Evolutionary conservation across 2,329 filamentous ascomycete species (phyloP).

Genomic region (Lachnellula arida): DNA sequence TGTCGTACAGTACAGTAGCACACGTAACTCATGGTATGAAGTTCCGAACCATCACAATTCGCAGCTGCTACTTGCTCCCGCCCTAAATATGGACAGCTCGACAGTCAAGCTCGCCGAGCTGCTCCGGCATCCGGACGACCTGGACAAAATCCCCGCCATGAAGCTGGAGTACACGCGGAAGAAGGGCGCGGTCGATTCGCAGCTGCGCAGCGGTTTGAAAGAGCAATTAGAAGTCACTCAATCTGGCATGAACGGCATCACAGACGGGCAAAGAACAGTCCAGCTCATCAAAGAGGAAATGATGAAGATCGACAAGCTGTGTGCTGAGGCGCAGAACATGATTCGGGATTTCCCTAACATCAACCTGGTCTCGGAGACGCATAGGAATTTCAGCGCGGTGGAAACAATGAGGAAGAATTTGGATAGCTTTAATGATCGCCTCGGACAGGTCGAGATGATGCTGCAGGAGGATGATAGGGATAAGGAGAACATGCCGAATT

Average conservation of each 20-base stretch:
- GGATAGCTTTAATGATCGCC: constrained; percentile 76
- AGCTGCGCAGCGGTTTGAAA: constrained; percentile 80
- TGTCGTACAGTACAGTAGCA: neutral
- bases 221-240: constrained; percentile 95
- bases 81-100: constrained; percentile 32
- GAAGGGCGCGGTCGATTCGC: constrained; percentile 84
- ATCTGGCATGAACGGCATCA: constrained; percentile 82
- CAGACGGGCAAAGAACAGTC: constrained; percentile 86
- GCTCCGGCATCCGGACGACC: constrained; percentile 90
- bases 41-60: constrained; percentile 2
- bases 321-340: constrained; percentile 95
- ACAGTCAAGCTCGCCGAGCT: constrained; percentile 76
- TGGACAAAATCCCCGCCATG: constrained; percentile 88
- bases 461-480: constrained; percentile 80
- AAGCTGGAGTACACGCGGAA: constrained; percentile 93
- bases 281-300: constrained; percentile 96
- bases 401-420: constrained; percentile 90
- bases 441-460: constrained; percentile 72
- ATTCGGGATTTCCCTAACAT: constrained; percentile 94
- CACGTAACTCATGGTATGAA: constrained; percentile 19
- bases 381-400: constrained; percentile 92
- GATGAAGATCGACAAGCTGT: constrained; percentile 96
- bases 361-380: constrained; percentile 87
- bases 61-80: constrained; percentile 4
- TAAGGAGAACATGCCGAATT: constrained; percentile 83